Conservation (phyloP, 139 green algal species). For the Picochlorum sp. region DNA sequence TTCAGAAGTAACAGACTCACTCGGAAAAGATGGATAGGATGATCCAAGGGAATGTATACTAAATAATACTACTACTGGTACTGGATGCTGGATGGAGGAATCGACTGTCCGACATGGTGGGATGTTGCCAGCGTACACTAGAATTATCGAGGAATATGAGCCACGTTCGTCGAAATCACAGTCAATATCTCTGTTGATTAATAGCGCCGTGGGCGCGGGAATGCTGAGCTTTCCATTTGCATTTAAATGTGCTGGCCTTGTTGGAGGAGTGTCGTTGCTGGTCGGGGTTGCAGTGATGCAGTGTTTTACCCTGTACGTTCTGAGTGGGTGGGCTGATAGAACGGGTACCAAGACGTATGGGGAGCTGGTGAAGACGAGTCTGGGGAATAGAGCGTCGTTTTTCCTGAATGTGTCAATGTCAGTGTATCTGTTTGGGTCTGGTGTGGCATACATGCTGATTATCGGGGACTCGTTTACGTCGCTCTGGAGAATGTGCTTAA, state of each 20-base stretch:
- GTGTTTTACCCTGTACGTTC: conserved; percentile 59
- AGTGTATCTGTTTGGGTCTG: conserved; percentile 49
- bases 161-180: background rate
- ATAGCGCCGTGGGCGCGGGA: conserved; percentile 46
- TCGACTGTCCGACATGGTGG: no score
- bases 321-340: conserved; percentile 35
- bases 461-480: conserved; percentile 52
- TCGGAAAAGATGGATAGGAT: no score
- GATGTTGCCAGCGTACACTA: background rate
- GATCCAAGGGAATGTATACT: no score
- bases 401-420: conserved; percentile 37
- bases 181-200: background rate
- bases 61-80: no score
- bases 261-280: conserved; percentile 40
- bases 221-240: conserved; percentile 64
- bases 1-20: no score
- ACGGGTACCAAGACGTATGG: conserved; percentile 12
- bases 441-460: conserved; percentile 56
- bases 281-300: conserved; percentile 29
- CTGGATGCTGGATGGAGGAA: no score
- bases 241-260: conserved; percentile 45
- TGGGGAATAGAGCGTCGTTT: conserved; percentile 39
- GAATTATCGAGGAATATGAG: background rate
- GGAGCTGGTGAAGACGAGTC: conserved; percentile 28
- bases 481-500: conserved; percentile 6